Evolutionary conservation across 2,329 filamentous ascomycete genomes (phyloP).

Genomic region (Diaporthe citriasiana): DNA sequence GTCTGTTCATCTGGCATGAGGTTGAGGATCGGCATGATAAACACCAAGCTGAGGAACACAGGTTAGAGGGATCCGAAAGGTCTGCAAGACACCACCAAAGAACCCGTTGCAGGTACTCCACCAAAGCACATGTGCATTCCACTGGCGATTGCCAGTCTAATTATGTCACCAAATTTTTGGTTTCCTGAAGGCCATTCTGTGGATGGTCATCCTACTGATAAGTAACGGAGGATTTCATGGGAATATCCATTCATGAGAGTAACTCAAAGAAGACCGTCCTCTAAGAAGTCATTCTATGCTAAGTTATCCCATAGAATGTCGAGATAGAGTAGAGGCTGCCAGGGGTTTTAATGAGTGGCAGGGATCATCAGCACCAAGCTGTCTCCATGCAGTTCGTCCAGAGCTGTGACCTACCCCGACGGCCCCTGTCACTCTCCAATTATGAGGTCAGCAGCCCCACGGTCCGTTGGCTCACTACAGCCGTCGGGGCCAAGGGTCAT

Average conservation of each 20-base stretch:
- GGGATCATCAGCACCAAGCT: slow-evolving; percentile 13
- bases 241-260: neutral
- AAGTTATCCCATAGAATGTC: neutral
- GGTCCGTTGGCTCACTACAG: slow-evolving; percentile 14
- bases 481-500: slow-evolving; percentile 20
- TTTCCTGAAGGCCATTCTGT: neutral
- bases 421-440: slow-evolving; percentile 6
- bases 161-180: neutral
- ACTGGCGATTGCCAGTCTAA: neutral
- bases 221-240: neutral
- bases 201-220: neutral
- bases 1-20: neutral
- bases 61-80: neutral
- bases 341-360: slow-evolving; percentile 17
- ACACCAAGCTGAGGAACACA: neutral
- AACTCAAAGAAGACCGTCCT: neutral
- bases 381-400: slow-evolving; percentile 23
- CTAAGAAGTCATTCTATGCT: too few species aligned
- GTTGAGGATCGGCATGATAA: neutral
- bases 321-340: neutral
- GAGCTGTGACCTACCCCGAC: neutral
- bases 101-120: too few species aligned
- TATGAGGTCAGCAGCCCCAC: slow-evolving; percentile 34
- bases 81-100: neutral
- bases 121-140: neutral